These are phyloP conservation scores for Cucumis melo DNA, from an alignment of 306 rosid genomes.

Conservation along the genomic window DNA sequence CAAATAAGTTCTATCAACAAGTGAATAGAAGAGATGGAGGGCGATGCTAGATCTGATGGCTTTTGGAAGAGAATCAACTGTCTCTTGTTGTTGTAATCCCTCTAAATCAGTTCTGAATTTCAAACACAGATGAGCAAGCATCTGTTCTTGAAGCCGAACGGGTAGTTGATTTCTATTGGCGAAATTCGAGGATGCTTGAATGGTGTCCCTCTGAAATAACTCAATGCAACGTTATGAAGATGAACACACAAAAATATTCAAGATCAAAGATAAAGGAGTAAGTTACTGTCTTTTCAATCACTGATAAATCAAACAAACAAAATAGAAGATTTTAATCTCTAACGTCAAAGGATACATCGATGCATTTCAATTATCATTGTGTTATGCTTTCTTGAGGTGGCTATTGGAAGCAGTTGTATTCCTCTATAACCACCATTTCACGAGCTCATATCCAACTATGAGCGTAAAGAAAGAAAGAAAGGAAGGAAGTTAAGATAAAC, in stretches of 20 bases:
- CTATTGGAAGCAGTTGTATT: too few relatives aligned
- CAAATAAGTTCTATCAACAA: slow-evolving; percentile 47
- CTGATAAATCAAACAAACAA: too few relatives aligned
- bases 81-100: slow-evolving; percentile 80
- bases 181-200: slow-evolving; percentile 53
- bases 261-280: too few relatives aligned
- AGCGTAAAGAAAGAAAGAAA: too few relatives aligned
- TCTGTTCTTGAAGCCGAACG: slow-evolving; percentile 54
- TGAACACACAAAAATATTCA: background rate
- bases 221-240: background rate
- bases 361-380: too few relatives aligned
- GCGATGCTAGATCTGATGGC: slow-evolving; percentile 67
- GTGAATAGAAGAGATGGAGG: slow-evolving; percentile 43
- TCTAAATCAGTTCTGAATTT: slow-evolving; percentile 66
- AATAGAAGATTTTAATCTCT: too few relatives aligned
- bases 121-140: slow-evolving; percentile 66
- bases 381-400: too few relatives aligned
- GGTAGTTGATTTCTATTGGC: slow-evolving; percentile 56
- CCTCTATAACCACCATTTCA: too few relatives aligned
- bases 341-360: too few relatives aligned
- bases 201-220: slow-evolving; percentile 50
- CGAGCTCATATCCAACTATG: background rate
- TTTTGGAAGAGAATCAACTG: slow-evolving; percentile 63
- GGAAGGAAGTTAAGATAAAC: background rate
- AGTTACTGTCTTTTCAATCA: background rate